Evolutionary conservation across 1,284 basidiomycete species (phyloP).

Genomic region (Mycena sp.): DNA sequence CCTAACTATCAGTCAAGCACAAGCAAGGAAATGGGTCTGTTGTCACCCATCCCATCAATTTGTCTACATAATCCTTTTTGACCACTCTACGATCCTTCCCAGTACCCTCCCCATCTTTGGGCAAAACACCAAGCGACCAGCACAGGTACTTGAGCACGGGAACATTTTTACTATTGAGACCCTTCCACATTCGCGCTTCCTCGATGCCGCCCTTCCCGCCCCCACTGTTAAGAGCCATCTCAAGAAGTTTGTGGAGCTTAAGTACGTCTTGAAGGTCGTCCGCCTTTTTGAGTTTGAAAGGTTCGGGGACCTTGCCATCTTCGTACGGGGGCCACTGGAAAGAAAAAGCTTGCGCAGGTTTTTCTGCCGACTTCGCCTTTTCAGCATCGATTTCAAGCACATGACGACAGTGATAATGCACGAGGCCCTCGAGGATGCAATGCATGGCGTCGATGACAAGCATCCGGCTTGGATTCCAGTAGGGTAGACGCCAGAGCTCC

Average conservation of each 20-base stretch:
- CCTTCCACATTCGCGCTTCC: not conserved
- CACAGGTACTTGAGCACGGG: not conserved
- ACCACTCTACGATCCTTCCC: not conserved
- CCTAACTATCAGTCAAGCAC: not conserved
- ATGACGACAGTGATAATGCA: conserved; percentile 25
- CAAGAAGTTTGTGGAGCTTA: not conserved
- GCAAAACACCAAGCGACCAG: not conserved
- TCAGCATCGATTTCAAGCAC: conserved; percentile 40
- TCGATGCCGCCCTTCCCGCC: not conserved
- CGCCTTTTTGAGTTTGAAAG: not conserved
- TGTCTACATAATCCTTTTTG: not conserved
- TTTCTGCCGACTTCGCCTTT: conserved; percentile 3
- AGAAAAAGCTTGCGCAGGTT: not conserved
- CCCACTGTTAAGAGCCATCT: not conserved
- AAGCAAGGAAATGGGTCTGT: not conserved
- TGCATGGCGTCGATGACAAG: conserved; percentile 49
- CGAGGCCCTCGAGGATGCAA: conserved; percentile 40
- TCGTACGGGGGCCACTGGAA: not conserved
- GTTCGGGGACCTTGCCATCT: not conserved
- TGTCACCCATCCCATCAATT: not conserved
- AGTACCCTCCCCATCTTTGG: conserved; percentile 19
- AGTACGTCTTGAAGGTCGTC: not conserved
- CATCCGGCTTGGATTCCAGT: conserved; percentile 46
- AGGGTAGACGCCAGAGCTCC: conserved; percentile 44
- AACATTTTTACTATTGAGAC: not conserved